Evolutionary conservation across 495 filamentous ascomycete species (phyloP), one percentile per base, ranked within the genome.

Genomic region (Ascobolus immersus): DNA sequence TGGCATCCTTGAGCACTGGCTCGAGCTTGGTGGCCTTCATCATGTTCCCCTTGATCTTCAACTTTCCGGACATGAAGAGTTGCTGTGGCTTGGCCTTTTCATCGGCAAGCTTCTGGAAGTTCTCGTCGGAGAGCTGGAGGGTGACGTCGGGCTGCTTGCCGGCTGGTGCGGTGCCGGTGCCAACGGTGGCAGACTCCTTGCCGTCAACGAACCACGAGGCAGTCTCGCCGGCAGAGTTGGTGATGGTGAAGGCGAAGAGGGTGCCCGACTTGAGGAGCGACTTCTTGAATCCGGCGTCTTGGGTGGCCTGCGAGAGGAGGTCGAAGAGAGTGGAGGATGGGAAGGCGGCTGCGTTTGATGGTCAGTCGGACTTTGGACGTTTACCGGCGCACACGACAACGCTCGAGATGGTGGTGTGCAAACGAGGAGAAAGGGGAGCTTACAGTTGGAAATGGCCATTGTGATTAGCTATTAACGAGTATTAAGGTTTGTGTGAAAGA

Each of bases 11-110:
- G n/a, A n/a, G n/a, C n/a, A n/a, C n/a, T n/a, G n/a, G n/a, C 54
- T 92, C 79, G 56, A 86, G 71, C 70, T 89, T 92, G 28, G 86
- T 93, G 17, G 86, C 86, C 68, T 89, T 90, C 89, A 94, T 94
- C 31, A 96, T 71, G 55, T 94, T 79, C 31, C 86, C 86, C 67
- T 81, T 89, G 48, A 94, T 68, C 73, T 93, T 96, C 49, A 96
- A 62, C 63, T 90, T 91, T 48, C 86, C 86, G 5, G 64, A 64
- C 81, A 96, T 93, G 60, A 94, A 96, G 37, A 96, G 55, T 45
- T 71, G 70, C 65, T 94, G 86, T 33, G 86, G 81, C 42, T 92
- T 82, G 48, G 74, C 79, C 64, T 90, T 81, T 44, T 89, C 86
- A 32, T 64, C 51, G 32, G 90, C 70, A 36, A 96, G 65, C 48